Evolutionary conservation across 1,284 basidiomycete species (phyloP).

Genomic region (Clitocybe nebularis): DNA sequence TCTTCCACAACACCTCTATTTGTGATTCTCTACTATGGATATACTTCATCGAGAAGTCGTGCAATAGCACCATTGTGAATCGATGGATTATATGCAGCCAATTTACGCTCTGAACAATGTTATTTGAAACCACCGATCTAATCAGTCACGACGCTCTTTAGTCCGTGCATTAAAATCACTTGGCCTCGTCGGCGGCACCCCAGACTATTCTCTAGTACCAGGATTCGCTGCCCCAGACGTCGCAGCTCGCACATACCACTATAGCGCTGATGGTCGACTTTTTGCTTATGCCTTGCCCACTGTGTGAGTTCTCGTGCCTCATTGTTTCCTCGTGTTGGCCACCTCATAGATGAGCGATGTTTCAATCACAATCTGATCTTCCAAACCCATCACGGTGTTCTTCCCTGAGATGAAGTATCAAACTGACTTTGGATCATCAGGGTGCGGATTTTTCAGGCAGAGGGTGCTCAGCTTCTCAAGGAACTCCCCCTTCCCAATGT

Average conservation of each 20-base stretch:
- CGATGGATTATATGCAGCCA: too few species aligned
- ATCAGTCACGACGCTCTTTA: slow-evolving; percentile 27
- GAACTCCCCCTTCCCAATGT: slow-evolving; percentile 72
- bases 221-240: slow-evolving; percentile 69
- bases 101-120: slow-evolving; percentile 1
- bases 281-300: slow-evolving; percentile 81
- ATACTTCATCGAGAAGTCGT: too few species aligned
- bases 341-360: neutral
- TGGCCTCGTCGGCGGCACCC: slow-evolving; percentile 80
- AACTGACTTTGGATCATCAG: slow-evolving; percentile 31
- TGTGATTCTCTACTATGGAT: too few species aligned
- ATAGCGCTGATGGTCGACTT: slow-evolving; percentile 85
- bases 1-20: slow-evolving; percentile 11
- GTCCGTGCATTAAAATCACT: slow-evolving; percentile 93
- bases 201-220: slow-evolving; percentile 67
- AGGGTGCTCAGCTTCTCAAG: slow-evolving; percentile 66
- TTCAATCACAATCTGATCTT: neutral
- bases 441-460: slow-evolving; percentile 75
- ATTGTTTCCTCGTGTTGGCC: slow-evolving; percentile 15
- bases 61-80: too few species aligned
- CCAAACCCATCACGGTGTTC: neutral
- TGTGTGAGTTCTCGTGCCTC: slow-evolving; percentile 45
- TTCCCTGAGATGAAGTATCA: neutral
- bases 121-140: slow-evolving; percentile 8
- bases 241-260: slow-evolving; percentile 73